Conservation (phyloP, 2,329 filamentous ascomycete genomes). For the Bipolaris sorokiniana region DNA sequence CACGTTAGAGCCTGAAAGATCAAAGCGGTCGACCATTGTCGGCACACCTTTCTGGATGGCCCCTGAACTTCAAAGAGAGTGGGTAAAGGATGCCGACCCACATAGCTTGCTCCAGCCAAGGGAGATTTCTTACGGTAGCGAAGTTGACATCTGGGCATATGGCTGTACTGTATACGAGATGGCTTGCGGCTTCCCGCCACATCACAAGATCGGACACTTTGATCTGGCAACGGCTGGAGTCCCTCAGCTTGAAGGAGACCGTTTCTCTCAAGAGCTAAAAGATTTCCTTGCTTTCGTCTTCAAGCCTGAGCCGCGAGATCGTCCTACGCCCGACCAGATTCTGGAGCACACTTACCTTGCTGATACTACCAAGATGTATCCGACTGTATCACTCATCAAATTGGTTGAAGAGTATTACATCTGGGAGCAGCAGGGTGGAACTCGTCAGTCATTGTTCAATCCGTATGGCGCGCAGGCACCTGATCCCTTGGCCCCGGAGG, state of each 20-base stretch:
- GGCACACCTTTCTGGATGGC: slow-evolving; percentile 90
- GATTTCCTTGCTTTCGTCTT: slow-evolving; percentile 76
- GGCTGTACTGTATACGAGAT: slow-evolving; percentile 83
- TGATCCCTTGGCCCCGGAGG: slow-evolving; percentile 53
- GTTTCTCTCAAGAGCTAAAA: slow-evolving; percentile 72
- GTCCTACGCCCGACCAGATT: slow-evolving; percentile 72
- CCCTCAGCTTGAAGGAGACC: slow-evolving; percentile 74
- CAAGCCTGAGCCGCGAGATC: slow-evolving; percentile 68
- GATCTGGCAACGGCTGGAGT: slow-evolving; percentile 53
- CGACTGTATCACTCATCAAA: slow-evolving; percentile 66
- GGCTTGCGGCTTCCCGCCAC: slow-evolving; percentile 77
- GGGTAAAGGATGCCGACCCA: slow-evolving; percentile 62
- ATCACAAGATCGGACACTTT: slow-evolving; percentile 54
- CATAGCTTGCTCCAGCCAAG: slow-evolving; percentile 62
- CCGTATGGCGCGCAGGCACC: slow-evolving; percentile 64
- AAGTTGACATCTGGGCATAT: slow-evolving; percentile 81
- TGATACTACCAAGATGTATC: slow-evolving; percentile 67
- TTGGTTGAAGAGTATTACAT: slow-evolving; percentile 74
- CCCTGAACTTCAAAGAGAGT: slow-evolving; percentile 65
- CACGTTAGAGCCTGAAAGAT: slow-evolving; percentile 74
- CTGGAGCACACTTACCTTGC: slow-evolving; percentile 72
- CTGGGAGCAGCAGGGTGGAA: slow-evolving; percentile 78
- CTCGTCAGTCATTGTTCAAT: slow-evolving; percentile 68
- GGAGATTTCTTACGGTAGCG: slow-evolving; percentile 56
- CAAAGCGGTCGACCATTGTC: slow-evolving; percentile 80